A percentile compares a stretch with the other conserved stretches of the same genome.
phyloP scores from a whole-genome alignment of 139 green algal genomes.

The Astrephomene gubernaculifera region DNA sequence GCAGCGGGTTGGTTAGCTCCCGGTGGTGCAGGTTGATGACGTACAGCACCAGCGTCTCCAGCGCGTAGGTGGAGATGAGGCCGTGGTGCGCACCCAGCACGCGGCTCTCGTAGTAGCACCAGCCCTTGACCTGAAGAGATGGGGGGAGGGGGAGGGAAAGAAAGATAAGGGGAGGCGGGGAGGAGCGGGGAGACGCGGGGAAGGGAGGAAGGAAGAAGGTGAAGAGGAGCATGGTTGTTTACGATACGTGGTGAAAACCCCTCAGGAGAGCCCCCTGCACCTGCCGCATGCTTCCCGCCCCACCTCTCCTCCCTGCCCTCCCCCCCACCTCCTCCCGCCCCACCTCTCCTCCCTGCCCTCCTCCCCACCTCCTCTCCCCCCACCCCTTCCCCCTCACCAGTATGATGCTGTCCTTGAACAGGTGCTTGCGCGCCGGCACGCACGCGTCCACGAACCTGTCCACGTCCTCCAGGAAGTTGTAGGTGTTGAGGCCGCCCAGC shows the following conservation, averaged over 20 bases:
- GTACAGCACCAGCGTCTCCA: constrained; percentile 97
- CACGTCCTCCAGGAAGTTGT: constrained; percentile 93
- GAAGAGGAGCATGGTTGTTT: no score
- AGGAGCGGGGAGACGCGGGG: neutral
- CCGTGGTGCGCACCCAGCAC: constrained; percentile 95
- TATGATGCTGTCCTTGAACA: constrained; percentile 97
- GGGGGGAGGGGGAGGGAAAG: neutral
- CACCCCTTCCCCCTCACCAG: constrained; percentile 68
- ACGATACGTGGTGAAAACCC: no score
- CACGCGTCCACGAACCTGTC: constrained; percentile 73
- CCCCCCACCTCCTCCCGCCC: no score
- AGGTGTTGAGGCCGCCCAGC: constrained; percentile 90
- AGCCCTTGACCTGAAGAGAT: constrained; percentile 91
- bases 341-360: no score
- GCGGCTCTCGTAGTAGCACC: constrained; percentile 98
- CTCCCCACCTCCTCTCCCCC: no score
- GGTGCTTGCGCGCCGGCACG: constrained; percentile 68
- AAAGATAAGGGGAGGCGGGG: no score
- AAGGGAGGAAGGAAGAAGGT: no score
- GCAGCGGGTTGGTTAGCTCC: constrained; percentile 75
- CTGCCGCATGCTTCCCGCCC: no score
- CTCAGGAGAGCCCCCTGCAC: no score
- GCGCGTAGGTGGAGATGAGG: constrained; percentile 95
- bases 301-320: no score
- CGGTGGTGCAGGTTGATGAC: constrained; percentile 90